phyloP scores from a whole-genome alignment of 2,329 filamentous ascomycete species.

The Epichloe bromicola region DNA sequence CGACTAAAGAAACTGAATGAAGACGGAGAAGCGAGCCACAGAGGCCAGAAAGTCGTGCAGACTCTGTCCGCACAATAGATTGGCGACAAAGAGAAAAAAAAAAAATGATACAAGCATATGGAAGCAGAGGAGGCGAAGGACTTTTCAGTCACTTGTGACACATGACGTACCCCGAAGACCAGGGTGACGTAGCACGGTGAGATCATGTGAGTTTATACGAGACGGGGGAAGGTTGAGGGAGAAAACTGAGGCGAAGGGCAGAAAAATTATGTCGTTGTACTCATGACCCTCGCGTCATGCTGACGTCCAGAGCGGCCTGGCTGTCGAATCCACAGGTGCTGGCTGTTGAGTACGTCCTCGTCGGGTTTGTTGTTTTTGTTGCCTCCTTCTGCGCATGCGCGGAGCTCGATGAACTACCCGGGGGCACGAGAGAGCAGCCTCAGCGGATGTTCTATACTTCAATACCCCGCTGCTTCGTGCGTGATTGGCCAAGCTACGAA shows the following conservation, averaged over 20 bases:
- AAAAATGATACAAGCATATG: neutral
- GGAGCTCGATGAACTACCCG: slow-evolving; percentile 6
- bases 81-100: neutral
- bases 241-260: neutral
- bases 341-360: neutral
- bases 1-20: neutral
- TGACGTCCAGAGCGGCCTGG: neutral
- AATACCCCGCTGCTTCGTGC: slow-evolving; percentile 4
- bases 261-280: neutral
- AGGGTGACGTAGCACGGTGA: neutral
- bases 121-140: neutral
- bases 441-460: slow-evolving; percentile 5
- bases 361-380: slow-evolving; percentile 1
- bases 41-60: neutral
- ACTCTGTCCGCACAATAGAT: neutral
- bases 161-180: neutral
- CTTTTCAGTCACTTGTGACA: neutral
- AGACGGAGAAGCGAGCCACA: neutral
- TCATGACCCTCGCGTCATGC: neutral
- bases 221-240: no score
- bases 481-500: neutral
- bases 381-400: slow-evolving; percentile 8
- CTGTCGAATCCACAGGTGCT: neutral
- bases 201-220: neutral
- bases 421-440: slow-evolving; percentile 8